Conservation (phyloP, 495 filamentous ascomycete genomes). For the Daldinia bambusicola region DNA sequence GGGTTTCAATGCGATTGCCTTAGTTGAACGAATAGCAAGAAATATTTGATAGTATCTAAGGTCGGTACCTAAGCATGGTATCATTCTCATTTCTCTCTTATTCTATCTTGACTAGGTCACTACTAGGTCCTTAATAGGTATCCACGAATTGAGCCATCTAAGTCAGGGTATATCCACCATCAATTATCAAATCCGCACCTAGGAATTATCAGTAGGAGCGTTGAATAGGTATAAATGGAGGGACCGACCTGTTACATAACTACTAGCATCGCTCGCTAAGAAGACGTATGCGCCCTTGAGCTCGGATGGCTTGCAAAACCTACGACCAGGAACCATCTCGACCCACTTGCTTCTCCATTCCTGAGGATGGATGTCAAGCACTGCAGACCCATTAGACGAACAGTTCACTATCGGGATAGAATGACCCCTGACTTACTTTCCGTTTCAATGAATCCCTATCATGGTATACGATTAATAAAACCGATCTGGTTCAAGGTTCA, state of each 20-base stretch:
- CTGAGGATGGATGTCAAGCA: constrained; percentile 40
- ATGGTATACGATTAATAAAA: constrained; percentile 6
- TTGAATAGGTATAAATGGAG: too few species aligned
- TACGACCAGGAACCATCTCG: constrained; percentile 41
- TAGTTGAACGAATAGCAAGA: too few species aligned
- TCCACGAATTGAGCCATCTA: constrained; percentile 4
- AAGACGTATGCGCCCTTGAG: constrained; percentile 77
- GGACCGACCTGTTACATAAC: constrained; percentile 44
- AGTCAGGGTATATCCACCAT: constrained; percentile 61
- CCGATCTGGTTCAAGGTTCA: background rate
- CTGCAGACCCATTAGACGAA: constrained; percentile 27
- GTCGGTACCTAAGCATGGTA: background rate
- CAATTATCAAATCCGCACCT: constrained; percentile 46
- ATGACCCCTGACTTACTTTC: constrained; percentile 34
- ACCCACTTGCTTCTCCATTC: constrained; percentile 44
- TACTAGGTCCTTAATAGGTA: background rate
- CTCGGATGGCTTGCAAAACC: constrained; percentile 67
- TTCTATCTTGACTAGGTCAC: background rate
- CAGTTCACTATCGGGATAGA: background rate
- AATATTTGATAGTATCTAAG: too few species aligned
- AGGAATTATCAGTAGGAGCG: background rate
- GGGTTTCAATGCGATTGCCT: too few species aligned
- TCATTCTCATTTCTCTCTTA: background rate
- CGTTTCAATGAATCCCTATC: constrained; percentile 43
- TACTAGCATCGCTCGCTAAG: constrained; percentile 68